Conservation (phyloP, 208 protist species). For the Crithidia sp. region DNA sequence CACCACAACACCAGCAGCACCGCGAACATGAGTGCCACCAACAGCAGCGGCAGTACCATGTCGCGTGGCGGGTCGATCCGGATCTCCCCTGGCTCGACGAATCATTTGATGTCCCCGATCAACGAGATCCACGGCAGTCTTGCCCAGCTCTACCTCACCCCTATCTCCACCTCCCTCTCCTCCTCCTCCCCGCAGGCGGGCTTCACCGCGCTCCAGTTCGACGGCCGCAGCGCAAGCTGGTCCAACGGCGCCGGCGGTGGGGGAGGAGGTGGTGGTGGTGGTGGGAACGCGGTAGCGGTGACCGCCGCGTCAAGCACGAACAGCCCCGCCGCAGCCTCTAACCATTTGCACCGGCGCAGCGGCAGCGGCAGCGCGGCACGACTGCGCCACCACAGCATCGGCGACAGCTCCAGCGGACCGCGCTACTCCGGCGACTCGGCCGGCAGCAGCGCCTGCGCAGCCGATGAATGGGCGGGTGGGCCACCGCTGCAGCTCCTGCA, state of each 20-base stretch:
- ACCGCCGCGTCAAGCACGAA: too few relatives aligned
- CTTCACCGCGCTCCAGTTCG: conserved; percentile 24
- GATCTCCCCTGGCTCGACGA: neutral
- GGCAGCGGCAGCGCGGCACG: neutral
- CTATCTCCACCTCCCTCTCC: conserved; percentile 25
- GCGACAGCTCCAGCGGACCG: neutral
- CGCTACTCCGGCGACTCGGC: neutral
- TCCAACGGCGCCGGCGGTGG: conserved; percentile 2
- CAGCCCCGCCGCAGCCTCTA: neutral
- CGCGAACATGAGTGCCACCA: neutral
- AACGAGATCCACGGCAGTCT: conserved; percentile 17
- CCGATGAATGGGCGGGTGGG: neutral
- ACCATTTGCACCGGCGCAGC: neutral
- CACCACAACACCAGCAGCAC: conserved; percentile 7
- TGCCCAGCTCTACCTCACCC: conserved; percentile 31
- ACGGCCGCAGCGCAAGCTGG: conserved; percentile 22
- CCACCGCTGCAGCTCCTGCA: neutral
- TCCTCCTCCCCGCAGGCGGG: conserved; percentile 3
- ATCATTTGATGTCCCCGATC: neutral
- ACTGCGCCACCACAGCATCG: neutral
- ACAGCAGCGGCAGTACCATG: neutral
- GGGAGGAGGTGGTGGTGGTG: neutral
- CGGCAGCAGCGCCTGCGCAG: neutral
- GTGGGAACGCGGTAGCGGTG: too few relatives aligned
- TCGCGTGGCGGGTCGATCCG: conserved; percentile 1